Base-by-base conservation (phyloP, 2,329 filamentous ascomycete genomes). In the Aspergillus candidus region DNA sequence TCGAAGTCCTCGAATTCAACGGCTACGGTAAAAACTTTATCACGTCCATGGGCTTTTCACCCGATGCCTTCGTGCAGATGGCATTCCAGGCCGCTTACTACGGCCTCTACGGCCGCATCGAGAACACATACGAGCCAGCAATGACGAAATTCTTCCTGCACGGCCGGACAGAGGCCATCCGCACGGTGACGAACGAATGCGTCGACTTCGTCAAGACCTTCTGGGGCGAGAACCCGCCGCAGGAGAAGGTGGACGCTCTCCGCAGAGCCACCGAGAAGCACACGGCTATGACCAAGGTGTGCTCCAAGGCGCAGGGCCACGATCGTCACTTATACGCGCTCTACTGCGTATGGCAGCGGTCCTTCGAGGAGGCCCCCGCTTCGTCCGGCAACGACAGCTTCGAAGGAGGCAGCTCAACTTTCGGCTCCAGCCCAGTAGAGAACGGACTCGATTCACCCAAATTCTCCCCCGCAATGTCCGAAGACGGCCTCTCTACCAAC, bases 21-120 rank as follows among this genome's bases (percentile, higher is more conserved):
- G 80, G 83, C 17, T 98, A 94, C 57, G 93, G 93, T 53, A 96
- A 96, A 74, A 95, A 93, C 67, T 96, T 96, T 62, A 96, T 98
- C 68, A 97, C 89, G 0, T 88, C 86, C 0, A 94, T 94, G 83
- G 91, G 91, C 6, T 94, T 97, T 68, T 97, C 91, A 0, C 91
- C 93, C 0, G 93, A 97, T 63, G 93, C 93, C 0, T 98, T 95
- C 62, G 87, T 98, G 14, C 93, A 98, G 67, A 97, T 98, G 91
- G 93, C 93, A 0, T 96, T 96, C 72, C 93, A 98, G 66, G 91
- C 91, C 4, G 91, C 93, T 1, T 97, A 98, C 72, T 98, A 96
- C 60, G 93, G 93, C 2, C 77, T 98, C 6, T 98, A 97, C 57
- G 93, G 93, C 3, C 82, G 88, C 4, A 81, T 95, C 1, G 93